Percentiles rank a stretch among this genome's conserved stretches.
These are phyloP conservation scores for Chlorella sp. DNA, from an alignment of 139 green algal species.

Conservation along the genomic window DNA sequence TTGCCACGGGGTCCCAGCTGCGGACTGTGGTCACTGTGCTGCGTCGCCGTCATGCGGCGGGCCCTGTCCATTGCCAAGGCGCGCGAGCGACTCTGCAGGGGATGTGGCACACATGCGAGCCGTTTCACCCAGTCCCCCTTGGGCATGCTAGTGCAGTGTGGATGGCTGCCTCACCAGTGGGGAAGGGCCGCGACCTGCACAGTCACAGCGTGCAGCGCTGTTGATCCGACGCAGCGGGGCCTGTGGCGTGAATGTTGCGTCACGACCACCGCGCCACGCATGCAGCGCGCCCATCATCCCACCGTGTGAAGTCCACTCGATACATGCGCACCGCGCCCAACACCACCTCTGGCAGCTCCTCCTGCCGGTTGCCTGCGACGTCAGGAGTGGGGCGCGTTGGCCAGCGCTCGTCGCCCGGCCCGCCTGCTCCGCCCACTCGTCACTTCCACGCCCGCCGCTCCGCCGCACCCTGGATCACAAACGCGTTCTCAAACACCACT, in stretches of 20 bases:
- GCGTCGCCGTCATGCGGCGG: slow-evolving; percentile 4
- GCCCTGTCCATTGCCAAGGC: slow-evolving; percentile 9
- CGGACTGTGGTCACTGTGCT: not conserved
- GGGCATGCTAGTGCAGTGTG: slow-evolving; percentile 17
- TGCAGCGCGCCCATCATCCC: too few relatives aligned
- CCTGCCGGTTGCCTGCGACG: slow-evolving; percentile 57
- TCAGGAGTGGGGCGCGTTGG: slow-evolving; percentile 1
- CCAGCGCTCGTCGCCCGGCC: not conserved
- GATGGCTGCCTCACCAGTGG: too few relatives aligned
- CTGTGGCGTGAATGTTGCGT: too few relatives aligned
- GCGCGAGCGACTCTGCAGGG: not conserved
- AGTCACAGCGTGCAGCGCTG: too few relatives aligned
- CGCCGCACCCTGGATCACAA: slow-evolving; percentile 70
- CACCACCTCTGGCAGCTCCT: slow-evolving; percentile 88
- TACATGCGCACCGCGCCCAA: slow-evolving; percentile 59
- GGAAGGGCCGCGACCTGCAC: slow-evolving; percentile 35
- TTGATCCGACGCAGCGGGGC: too few relatives aligned
- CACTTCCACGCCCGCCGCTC: not conserved
- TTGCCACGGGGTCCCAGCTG: not conserved
- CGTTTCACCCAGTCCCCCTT: too few relatives aligned
- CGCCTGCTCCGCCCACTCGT: not conserved
- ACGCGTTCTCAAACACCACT: slow-evolving; percentile 80
- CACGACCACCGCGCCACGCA: too few relatives aligned
- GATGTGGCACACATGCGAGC: not conserved
- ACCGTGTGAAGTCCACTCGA: slow-evolving; percentile 47